Evolutionary conservation across 2,329 filamentous ascomycete genomes (phyloP).

Genomic region (Herpotrichia juniperi): DNA sequence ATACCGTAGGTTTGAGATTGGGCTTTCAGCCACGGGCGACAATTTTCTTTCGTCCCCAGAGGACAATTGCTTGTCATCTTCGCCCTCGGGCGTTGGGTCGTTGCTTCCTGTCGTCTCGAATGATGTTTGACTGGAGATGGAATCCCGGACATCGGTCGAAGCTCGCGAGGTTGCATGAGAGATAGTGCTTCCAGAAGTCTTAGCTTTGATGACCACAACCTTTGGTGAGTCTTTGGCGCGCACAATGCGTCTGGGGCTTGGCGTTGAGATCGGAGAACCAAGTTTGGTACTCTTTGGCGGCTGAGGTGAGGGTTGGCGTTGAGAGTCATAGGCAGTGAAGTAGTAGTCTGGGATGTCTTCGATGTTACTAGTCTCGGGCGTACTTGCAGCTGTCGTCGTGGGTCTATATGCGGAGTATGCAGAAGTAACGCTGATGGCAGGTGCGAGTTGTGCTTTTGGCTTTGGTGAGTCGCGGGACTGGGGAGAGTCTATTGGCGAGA

Average conservation of each 20-base stretch:
- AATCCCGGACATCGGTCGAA: slow-evolving; percentile 40
- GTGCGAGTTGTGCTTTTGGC: slow-evolving; percentile 14
- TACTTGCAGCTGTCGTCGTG: slow-evolving; percentile 25
- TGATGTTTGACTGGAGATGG: slow-evolving; percentile 47
- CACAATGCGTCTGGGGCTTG: slow-evolving; percentile 17
- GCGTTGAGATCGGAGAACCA: not conserved
- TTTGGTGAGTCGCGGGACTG: slow-evolving; percentile 9
- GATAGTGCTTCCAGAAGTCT: slow-evolving; percentile 34
- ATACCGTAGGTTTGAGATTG: slow-evolving; percentile 53
- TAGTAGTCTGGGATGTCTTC: slow-evolving; percentile 47
- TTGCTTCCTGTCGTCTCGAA: slow-evolving; percentile 54
- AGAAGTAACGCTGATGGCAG: slow-evolving; percentile 21
- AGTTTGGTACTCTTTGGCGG: not conserved
- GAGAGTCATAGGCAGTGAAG: slow-evolving; percentile 36
- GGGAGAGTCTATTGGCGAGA: slow-evolving; percentile 1
- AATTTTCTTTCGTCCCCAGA: slow-evolving; percentile 40
- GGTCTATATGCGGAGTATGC: slow-evolving; percentile 20
- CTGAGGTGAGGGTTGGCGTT: slow-evolving; percentile 20
- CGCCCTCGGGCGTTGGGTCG: slow-evolving; percentile 55
- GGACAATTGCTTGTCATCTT: slow-evolving; percentile 41
- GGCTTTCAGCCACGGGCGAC: slow-evolving; percentile 51
- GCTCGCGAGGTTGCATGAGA: slow-evolving; percentile 33
- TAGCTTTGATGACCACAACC: slow-evolving; percentile 25
- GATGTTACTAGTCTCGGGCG: slow-evolving; percentile 24
- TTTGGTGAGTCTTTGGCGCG: slow-evolving; percentile 25